phyloP scores from a whole-genome alignment of 768 basidiomycete species.

The Neoboletus subvelutipes region DNA sequence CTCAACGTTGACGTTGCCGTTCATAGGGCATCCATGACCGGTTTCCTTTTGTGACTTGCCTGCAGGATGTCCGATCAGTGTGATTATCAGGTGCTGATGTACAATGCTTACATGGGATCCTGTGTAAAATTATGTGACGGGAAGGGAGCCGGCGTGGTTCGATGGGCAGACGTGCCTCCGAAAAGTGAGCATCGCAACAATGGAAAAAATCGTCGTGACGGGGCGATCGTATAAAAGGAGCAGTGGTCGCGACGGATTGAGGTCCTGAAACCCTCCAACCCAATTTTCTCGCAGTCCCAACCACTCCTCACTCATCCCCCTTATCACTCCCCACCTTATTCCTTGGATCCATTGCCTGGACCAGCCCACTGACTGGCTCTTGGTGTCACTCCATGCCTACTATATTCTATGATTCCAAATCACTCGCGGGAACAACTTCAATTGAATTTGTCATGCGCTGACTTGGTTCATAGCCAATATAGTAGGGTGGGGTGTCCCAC shows the following conservation, averaged over 20 bases:
- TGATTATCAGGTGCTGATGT: slow-evolving; percentile 21
- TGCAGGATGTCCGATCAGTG: slow-evolving; percentile 26
- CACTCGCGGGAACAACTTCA: slow-evolving; percentile 30
- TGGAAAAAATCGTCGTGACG: slow-evolving; percentile 5
- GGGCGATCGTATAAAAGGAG: slow-evolving; percentile 19
- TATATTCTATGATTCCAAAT: slow-evolving; percentile 43
- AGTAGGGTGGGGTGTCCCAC: slow-evolving; percentile 45
- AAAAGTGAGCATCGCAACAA: slow-evolving; percentile 7
- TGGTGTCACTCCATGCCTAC: slow-evolving; percentile 33
- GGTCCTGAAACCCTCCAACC: slow-evolving; percentile 3
- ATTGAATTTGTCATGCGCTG: slow-evolving; percentile 34
- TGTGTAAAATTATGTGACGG: slow-evolving; percentile 25
- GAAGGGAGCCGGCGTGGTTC: slow-evolving; percentile 10
- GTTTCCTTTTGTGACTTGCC: slow-evolving; percentile 27
- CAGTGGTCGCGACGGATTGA: slow-evolving; percentile 1
- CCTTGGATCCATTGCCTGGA: slow-evolving; percentile 12
- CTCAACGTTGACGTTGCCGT: slow-evolving; percentile 23
- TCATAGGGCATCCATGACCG: slow-evolving; percentile 7
- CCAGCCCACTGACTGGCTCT: slow-evolving; percentile 17
- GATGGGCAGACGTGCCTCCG: slow-evolving; percentile 6
- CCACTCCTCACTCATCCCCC: neutral
- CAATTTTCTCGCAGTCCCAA: slow-evolving; percentile 25
- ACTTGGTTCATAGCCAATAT: slow-evolving; percentile 63
- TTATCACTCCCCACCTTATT: neutral
- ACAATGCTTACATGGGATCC: slow-evolving; percentile 2